Percentiles rank a stretch among this genome's conserved stretches.
Conservation (phyloP, 2,329 filamentous ascomycete genomes). For the Daldinia sp. region DNA sequence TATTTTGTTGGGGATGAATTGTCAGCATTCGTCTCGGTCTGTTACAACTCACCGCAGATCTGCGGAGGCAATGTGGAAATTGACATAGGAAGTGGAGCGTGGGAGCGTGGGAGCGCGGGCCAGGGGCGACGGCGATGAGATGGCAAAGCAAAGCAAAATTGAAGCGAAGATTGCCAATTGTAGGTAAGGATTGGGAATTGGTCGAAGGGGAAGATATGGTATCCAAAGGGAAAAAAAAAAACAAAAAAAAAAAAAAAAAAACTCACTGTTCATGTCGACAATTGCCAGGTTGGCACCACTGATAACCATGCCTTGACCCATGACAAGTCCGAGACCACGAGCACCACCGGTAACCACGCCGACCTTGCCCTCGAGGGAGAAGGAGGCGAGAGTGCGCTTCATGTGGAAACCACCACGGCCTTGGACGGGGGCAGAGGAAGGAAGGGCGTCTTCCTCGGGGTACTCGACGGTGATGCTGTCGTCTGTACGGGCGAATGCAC, state of each 20-base stretch:
- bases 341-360: conserved; percentile 91
- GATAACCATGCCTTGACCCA: conserved; percentile 89
- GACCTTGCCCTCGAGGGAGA: conserved; percentile 85
- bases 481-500: conserved; percentile 81
- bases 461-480: conserved; percentile 80
- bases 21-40: conserved; percentile 28
- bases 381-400: conserved; percentile 84
- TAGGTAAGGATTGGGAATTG: neutral
- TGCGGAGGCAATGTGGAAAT: conserved; percentile 13
- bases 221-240: neutral
- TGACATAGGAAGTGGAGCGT: conserved; percentile 6
- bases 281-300: conserved; percentile 90
- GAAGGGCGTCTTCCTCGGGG: conserved; percentile 76
- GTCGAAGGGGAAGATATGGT: neutral
- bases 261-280: conserved; percentile 89
- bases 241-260: too few species aligned
- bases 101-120: neutral
- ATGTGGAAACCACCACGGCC: conserved; percentile 82
- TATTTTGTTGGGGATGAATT: conserved; percentile 47
- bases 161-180: neutral
- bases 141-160: neutral
- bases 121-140: neutral
- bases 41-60: conserved; percentile 13
- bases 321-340: conserved; percentile 86
- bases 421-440: conserved; percentile 73